Conservation (phyloP, 768 basidiomycete genomes). For the Auricularia sp. region DNA sequence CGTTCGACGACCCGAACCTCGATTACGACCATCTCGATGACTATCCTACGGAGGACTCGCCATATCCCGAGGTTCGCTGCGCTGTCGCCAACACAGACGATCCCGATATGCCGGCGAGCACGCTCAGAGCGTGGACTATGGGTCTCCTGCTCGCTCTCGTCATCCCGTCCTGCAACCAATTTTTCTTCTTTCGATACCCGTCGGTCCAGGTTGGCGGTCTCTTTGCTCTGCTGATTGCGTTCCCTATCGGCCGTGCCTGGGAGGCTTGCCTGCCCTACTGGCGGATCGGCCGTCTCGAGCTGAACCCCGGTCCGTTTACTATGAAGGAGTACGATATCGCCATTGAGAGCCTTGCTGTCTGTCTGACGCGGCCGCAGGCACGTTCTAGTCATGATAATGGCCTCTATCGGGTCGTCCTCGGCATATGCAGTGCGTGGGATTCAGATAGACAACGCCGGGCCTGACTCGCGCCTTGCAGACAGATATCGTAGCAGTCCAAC, state of each 20-base stretch:
- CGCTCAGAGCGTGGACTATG: slow-evolving; percentile 4
- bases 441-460: neutral
- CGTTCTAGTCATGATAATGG: slow-evolving; percentile 19
- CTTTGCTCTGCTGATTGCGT: slow-evolving; percentile 60
- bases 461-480: slow-evolving; percentile 22
- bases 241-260: slow-evolving; percentile 55
- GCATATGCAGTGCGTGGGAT: neutral
- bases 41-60: slow-evolving; percentile 28
- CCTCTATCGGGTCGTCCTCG: slow-evolving; percentile 11
- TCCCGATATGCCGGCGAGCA: slow-evolving; percentile 23
- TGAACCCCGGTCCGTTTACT: slow-evolving; percentile 64
- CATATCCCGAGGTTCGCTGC: slow-evolving; percentile 45
- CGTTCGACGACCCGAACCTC: slow-evolving; percentile 2
- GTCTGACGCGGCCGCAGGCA: slow-evolving; percentile 8
- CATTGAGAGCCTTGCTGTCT: neutral
- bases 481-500: slow-evolving; percentile 65
- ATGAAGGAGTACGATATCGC: slow-evolving; percentile 60
- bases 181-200: slow-evolving; percentile 20
- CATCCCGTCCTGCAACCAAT: slow-evolving; percentile 6
- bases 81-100: slow-evolving; percentile 42
- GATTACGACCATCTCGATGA: neutral
- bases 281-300: slow-evolving; percentile 5
- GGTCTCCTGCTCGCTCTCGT: slow-evolving; percentile 6
- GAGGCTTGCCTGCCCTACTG: slow-evolving; percentile 16
- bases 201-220: slow-evolving; percentile 26